These are phyloP conservation scores for Talaromyces sp. DNA, from an alignment of 2,329 filamentous ascomycete genomes.

Conservation along the genomic window DNA sequence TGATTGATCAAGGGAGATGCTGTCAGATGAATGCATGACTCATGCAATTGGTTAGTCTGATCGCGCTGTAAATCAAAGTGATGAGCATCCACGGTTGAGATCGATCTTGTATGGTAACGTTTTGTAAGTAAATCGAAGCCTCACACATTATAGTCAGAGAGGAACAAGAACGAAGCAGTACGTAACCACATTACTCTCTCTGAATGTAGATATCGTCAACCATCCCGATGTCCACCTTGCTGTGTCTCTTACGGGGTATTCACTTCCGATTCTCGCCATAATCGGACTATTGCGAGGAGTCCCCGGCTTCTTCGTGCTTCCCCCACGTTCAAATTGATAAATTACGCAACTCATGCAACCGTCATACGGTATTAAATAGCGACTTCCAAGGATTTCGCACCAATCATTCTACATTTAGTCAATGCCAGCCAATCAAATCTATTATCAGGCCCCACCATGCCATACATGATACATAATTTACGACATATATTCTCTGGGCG, in stretches of 20 bases:
- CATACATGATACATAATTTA: not conserved
- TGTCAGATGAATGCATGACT: not conserved
- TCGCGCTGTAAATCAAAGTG: not conserved
- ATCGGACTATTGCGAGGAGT: not conserved
- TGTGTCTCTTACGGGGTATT: not conserved
- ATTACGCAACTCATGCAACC: not conserved
- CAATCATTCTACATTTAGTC: not conserved
- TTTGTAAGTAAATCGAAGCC: not conserved
- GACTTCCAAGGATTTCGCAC: not conserved
- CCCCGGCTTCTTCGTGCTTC: too few relatives aligned
- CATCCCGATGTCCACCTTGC: not conserved
- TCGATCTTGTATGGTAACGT: not conserved
- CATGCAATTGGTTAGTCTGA: not conserved
- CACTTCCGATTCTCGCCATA: conserved; percentile 8
- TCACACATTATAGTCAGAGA: too few relatives aligned
- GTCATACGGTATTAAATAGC: not conserved
- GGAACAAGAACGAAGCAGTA: too few relatives aligned
- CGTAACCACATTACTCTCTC: not conserved
- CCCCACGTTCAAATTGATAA: not conserved
- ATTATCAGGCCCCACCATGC: not conserved
- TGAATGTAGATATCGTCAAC: not conserved
- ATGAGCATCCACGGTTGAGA: not conserved
- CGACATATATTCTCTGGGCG: too few relatives aligned
- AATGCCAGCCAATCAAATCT: not conserved
- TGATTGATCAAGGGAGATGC: not conserved